Evolutionary conservation across 1,284 basidiomycete species (phyloP).

Genomic region (Austroboletus novae-zelandiae): DNA sequence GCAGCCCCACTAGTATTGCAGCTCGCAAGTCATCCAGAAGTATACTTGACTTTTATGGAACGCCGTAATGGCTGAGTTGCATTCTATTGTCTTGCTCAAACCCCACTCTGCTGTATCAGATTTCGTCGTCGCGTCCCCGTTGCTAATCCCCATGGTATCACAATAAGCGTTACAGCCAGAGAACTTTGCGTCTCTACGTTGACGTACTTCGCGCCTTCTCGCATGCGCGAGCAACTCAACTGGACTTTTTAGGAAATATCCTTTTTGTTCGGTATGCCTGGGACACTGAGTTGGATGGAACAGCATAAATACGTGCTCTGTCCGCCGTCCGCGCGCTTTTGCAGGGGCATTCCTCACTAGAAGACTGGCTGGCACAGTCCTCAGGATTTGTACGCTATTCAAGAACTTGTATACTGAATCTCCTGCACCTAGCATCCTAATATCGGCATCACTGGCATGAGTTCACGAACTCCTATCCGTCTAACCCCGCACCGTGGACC

Average conservation of each 20-base stretch:
- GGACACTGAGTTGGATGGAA: slow-evolving; percentile 1
- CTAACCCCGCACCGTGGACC: slow-evolving; percentile 29
- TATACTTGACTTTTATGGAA: slow-evolving; percentile 8
- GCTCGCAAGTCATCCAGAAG: slow-evolving; percentile 12
- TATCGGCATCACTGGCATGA: slow-evolving; percentile 23
- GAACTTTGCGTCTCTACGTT: slow-evolving; percentile 19
- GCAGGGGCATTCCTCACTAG: slow-evolving; percentile 14
- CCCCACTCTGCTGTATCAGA: background rate
- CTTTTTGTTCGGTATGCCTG: slow-evolving; percentile 23
- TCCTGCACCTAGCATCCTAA: slow-evolving; percentile 16
- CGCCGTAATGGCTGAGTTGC: background rate
- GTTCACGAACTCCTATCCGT: slow-evolving; percentile 28
- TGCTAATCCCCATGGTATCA: slow-evolving; percentile 29
- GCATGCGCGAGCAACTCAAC: background rate
- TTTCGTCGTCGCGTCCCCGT: slow-evolving; percentile 1
- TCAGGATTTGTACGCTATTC: slow-evolving; percentile 11
- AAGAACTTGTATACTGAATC: slow-evolving; percentile 11
- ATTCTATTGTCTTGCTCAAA: slow-evolving; percentile 26
- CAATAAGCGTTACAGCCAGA: slow-evolving; percentile 22
- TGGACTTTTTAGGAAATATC: slow-evolving; percentile 4
- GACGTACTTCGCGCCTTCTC: slow-evolving; percentile 15
- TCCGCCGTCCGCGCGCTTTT: background rate
- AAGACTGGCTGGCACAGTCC: slow-evolving; percentile 33
- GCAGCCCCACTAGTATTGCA: background rate
- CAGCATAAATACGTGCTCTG: slow-evolving; percentile 23